Evolutionary conservation across 495 filamentous ascomycete species (phyloP).

Genomic region (Talaromyces nanjingensis): DNA sequence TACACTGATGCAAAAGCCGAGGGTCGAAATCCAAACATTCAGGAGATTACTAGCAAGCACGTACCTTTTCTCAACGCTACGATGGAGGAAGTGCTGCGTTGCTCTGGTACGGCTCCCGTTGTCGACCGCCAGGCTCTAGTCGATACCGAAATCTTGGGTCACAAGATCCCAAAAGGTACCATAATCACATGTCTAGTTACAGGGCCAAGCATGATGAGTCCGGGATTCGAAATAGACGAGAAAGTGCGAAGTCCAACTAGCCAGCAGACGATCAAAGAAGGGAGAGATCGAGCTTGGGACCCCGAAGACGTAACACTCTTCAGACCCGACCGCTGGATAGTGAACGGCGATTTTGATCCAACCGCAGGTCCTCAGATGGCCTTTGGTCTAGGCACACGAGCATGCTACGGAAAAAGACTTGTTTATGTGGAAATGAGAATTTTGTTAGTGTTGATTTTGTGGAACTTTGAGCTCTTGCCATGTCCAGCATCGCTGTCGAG

Average conservation of each 20-base stretch:
- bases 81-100: slow-evolving; percentile 29
- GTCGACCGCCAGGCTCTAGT: slow-evolving; percentile 18
- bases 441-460: slow-evolving; percentile 25
- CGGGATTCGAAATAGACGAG: slow-evolving; percentile 16
- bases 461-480: slow-evolving; percentile 27
- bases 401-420: slow-evolving; percentile 27
- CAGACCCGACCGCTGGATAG: slow-evolving; percentile 13
- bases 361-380: slow-evolving; percentile 20
- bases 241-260: slow-evolving; percentile 20
- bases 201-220: slow-evolving; percentile 17
- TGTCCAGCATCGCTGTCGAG: neutral
- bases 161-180: slow-evolving; percentile 28
- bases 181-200: slow-evolving; percentile 20
- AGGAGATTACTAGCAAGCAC: slow-evolving; percentile 20
- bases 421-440: slow-evolving; percentile 25
- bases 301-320: slow-evolving; percentile 10
- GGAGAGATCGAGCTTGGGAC: neutral
- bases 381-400: slow-evolving; percentile 24
- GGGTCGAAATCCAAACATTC: slow-evolving; percentile 14
- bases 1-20: slow-evolving; percentile 13
- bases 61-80: slow-evolving; percentile 31
- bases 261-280: neutral
- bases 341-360: slow-evolving; percentile 19
- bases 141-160: slow-evolving; percentile 24
- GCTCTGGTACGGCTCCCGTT: slow-evolving; percentile 9